phyloP scores from a whole-genome alignment of 495 filamentous ascomycete species.

The Apodospora peruviana region DNA sequence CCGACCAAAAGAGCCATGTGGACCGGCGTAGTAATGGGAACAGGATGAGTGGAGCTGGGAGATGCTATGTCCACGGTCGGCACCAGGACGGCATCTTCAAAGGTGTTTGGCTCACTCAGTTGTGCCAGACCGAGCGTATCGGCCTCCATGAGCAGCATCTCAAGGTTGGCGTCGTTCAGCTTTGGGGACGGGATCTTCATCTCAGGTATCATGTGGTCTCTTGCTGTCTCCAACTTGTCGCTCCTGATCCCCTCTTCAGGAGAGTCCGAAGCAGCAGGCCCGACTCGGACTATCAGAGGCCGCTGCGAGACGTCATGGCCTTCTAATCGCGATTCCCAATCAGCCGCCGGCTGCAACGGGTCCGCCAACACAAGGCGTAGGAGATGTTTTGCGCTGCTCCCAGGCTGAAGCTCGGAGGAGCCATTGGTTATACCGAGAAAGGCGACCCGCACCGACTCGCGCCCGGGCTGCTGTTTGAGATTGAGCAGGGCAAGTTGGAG shows the following conservation, averaged over 20 bases:
- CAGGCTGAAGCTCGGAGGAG: conserved; percentile 15
- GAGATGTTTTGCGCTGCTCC: conserved; percentile 48
- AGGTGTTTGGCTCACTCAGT: conserved; percentile 15
- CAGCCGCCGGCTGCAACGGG: conserved; percentile 56
- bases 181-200: conserved; percentile 59
- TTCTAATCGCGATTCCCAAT: conserved; percentile 68
- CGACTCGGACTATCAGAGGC: conserved; percentile 43
- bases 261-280: conserved; percentile 9
- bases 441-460: conserved; percentile 67
- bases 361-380: conserved; percentile 71
- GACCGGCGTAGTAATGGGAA: conserved; percentile 71
- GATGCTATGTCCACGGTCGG: conserved; percentile 65
- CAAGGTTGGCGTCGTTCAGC: conserved; percentile 63
- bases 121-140: conserved; percentile 35
- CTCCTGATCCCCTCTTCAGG: neutral
- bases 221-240: conserved; percentile 17
- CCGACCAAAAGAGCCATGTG: conserved; percentile 76
- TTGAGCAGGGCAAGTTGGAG: conserved; percentile 76
- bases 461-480: conserved; percentile 55
- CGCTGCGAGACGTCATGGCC: conserved; percentile 31
- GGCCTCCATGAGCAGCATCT: conserved; percentile 67
- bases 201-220: conserved; percentile 36
- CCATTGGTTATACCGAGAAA: conserved; percentile 39
- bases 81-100: conserved; percentile 59
- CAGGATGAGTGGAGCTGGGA: conserved; percentile 53